Evolutionary conservation across 176 grass and related monocot species (phyloP).

Genomic region (Phoenix roebelenii): DNA sequence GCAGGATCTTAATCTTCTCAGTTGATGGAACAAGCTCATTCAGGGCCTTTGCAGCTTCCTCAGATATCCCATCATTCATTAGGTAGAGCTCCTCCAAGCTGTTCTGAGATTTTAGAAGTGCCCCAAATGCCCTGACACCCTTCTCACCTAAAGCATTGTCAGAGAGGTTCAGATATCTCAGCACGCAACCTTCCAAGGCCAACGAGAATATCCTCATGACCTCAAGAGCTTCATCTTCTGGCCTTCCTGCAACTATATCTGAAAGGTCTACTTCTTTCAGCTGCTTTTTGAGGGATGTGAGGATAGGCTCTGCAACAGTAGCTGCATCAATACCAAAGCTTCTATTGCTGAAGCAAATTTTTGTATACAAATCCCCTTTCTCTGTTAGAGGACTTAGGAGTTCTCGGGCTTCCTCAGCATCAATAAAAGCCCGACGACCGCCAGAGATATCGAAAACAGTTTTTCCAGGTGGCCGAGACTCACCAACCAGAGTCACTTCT

Average conservation of each 20-base stretch:
- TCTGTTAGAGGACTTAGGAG: background rate
- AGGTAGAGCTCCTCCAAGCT: constrained; percentile 71
- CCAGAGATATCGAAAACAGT: constrained; percentile 9
- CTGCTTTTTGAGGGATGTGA: background rate
- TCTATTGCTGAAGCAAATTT: constrained; percentile 38
- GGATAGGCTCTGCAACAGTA: background rate
- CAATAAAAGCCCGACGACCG: constrained; percentile 6
- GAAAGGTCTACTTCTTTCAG: constrained; percentile 17
- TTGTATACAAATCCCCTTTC: constrained; percentile 26
- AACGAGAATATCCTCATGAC: background rate
- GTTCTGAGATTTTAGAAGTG: constrained; percentile 68
- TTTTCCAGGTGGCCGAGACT: background rate
- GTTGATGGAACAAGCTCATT: constrained; percentile 66
- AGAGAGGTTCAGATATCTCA: constrained; percentile 42
- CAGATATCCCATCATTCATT: constrained; percentile 91
- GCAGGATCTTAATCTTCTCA: constrained; percentile 68
- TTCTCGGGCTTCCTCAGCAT: constrained; percentile 47
- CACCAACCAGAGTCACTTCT: background rate
- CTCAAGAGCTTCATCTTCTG: constrained; percentile 35
- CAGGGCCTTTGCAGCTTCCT: constrained; percentile 73
- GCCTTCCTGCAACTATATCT: constrained; percentile 74
- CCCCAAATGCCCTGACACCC: constrained; percentile 68
- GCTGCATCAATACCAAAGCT: background rate
- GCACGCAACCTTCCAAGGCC: background rate
- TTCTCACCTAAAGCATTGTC: constrained; percentile 90